phyloP scores from a whole-genome alignment of 2,329 filamentous ascomycete genomes.

The Acrodontium crateriforme region DNA sequence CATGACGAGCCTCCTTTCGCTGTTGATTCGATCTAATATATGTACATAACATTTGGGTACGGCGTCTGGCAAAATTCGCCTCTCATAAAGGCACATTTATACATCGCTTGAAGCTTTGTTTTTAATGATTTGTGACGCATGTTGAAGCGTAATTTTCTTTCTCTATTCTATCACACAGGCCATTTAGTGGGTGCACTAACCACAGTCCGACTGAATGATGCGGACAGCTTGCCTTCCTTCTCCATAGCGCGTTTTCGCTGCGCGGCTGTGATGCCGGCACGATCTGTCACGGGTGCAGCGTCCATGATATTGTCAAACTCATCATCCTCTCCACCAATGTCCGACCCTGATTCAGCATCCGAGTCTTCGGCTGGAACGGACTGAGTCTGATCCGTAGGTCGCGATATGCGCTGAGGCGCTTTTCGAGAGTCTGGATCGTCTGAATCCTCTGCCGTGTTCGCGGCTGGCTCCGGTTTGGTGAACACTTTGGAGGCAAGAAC shows the following conservation, averaged over 20 bases:
- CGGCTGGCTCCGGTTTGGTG: constrained; percentile 37
- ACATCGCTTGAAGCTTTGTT: too few relatives aligned
- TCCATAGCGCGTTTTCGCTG: constrained; percentile 41
- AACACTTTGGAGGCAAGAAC: constrained; percentile 91
- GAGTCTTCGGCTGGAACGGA: constrained; percentile 34
- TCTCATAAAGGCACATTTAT: too few relatives aligned
- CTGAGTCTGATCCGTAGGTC: constrained; percentile 29
- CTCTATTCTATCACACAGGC: constrained; percentile 9
- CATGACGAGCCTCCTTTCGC: too few relatives aligned
- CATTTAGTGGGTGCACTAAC: constrained; percentile 36
- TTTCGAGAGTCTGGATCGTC: constrained; percentile 30
- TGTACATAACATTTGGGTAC: too few relatives aligned
- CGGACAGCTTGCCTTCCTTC: constrained; percentile 28
- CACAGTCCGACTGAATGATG: constrained; percentile 35
- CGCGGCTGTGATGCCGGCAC: constrained; percentile 56
- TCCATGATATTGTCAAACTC: constrained; percentile 90
- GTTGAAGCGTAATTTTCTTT: too few relatives aligned
- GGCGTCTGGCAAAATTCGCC: too few relatives aligned
- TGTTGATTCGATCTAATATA: too few relatives aligned
- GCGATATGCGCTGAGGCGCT: constrained; percentile 48
- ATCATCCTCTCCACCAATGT: constrained; percentile 50
- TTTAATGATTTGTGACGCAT: too few relatives aligned
- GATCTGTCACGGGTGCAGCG: constrained; percentile 78
- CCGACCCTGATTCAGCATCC: constrained; percentile 58
- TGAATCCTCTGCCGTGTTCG: constrained; percentile 19